Evolutionary conservation across 805 yeast genomes (phyloP).

Genomic region (Yamadazyma sp.): DNA sequence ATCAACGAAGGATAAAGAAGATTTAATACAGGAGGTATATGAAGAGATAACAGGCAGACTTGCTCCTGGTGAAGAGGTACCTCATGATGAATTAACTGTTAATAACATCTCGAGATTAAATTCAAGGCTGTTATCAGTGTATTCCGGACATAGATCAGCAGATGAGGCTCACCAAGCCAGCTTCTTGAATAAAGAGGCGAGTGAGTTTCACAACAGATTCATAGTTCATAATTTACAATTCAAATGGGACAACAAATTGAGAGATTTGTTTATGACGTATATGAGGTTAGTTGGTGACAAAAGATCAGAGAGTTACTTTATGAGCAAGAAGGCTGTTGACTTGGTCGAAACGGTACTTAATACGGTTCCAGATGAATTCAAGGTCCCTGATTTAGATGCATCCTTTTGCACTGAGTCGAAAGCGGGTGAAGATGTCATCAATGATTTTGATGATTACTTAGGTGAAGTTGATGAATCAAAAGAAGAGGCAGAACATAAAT

Average conservation of each 20-base stretch:
- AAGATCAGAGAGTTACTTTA: slow-evolving; percentile 40
- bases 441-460: slow-evolving; percentile 53
- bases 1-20: slow-evolving; percentile 19
- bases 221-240: slow-evolving; percentile 68
- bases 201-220: slow-evolving; percentile 62
- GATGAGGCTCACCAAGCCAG: slow-evolving; percentile 24
- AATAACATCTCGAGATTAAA: slow-evolving; percentile 10
- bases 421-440: slow-evolving; percentile 34
- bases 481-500: slow-evolving; percentile 52
- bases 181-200: slow-evolving; percentile 20
- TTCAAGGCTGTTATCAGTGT: slow-evolving; percentile 22
- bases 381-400: slow-evolving; percentile 16
- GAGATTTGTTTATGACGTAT: slow-evolving; percentile 64
- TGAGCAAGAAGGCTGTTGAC: slow-evolving; percentile 49
- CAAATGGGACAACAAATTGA: slow-evolving; percentile 71
- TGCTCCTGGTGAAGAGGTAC: slow-evolving; percentile 8
- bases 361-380: slow-evolving; percentile 11
- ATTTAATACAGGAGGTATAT: slow-evolving; percentile 22
- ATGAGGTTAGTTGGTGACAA: slow-evolving; percentile 43
- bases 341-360: slow-evolving; percentile 43
- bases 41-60: slow-evolving; percentile 17
- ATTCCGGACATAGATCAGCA: slow-evolving; percentile 26
- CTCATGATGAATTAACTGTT: slow-evolving; percentile 1
- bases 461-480: slow-evolving; percentile 33
- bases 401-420: slow-evolving; percentile 15